These are phyloP conservation scores for Ogataea parapolymorpha DNA, from an alignment of 805 yeast genomes.

Conservation along the genomic window DNA sequence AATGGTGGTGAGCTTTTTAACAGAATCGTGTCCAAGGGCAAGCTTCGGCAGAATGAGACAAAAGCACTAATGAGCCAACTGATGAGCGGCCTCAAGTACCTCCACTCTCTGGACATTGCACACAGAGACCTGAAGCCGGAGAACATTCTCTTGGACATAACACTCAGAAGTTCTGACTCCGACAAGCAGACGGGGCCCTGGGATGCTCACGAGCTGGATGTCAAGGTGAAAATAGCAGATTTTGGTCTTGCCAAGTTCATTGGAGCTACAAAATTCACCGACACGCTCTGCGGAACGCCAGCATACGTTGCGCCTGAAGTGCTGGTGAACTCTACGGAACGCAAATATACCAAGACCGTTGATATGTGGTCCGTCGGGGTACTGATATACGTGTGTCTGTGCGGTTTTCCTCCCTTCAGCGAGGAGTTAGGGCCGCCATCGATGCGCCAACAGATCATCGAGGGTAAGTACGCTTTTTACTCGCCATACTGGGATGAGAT, in stretches of 20 bases:
- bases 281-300: slow-evolving; percentile 82
- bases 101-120: slow-evolving; percentile 88
- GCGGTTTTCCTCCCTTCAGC: slow-evolving; percentile 84
- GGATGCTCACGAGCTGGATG: slow-evolving; percentile 58
- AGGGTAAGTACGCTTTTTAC: slow-evolving; percentile 68
- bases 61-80: slow-evolving; percentile 53
- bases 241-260: slow-evolving; percentile 71
- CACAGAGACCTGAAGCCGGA: slow-evolving; percentile 96
- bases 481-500: slow-evolving; percentile 79
- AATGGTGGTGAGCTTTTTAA: slow-evolving; percentile 76
- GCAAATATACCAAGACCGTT: slow-evolving; percentile 65
- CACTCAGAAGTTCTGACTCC: slow-evolving; percentile 23
- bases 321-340: slow-evolving; percentile 44
- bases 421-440: slow-evolving; percentile 78
- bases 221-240: slow-evolving; percentile 73
- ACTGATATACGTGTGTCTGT: slow-evolving; percentile 68
- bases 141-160: slow-evolving; percentile 62
- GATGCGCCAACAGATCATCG: slow-evolving; percentile 69
- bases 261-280: slow-evolving; percentile 71
- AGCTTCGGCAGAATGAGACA: slow-evolving; percentile 59
- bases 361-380: slow-evolving; percentile 86
- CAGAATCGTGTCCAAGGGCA: slow-evolving; percentile 62
- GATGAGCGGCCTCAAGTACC: slow-evolving; percentile 67
- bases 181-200: slow-evolving; percentile 44
- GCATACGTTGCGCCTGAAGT: slow-evolving; percentile 88